phyloP scores from a whole-genome alignment of 495 filamentous ascomycete species.

The Penicillium atrosanguineum region DNA sequence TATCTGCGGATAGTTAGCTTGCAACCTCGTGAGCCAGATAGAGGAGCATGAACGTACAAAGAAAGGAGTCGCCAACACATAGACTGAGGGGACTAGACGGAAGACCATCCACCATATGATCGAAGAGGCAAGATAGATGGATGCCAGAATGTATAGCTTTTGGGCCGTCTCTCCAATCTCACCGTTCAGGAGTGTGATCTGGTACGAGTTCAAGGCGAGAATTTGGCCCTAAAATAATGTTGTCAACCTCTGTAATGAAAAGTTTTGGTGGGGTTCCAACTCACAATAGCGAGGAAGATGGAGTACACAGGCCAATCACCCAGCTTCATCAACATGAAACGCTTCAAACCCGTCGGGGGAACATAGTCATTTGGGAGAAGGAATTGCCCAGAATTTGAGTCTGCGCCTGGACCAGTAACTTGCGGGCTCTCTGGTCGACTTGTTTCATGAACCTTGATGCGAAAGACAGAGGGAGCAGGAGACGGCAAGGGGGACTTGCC shows the following conservation, averaged over 20 bases:
- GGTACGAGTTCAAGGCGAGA: slow-evolving; percentile 69
- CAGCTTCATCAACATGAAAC: slow-evolving; percentile 45
- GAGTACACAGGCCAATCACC: slow-evolving; percentile 73
- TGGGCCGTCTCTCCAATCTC: slow-evolving; percentile 59
- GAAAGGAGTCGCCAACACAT: too few species aligned
- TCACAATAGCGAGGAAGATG: slow-evolving; percentile 49
- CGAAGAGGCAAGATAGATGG: slow-evolving; percentile 61
- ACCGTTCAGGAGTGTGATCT: slow-evolving; percentile 68
- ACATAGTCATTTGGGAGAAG: slow-evolving; percentile 61
- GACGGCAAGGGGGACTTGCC: slow-evolving; percentile 30
- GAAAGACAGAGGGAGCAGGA: slow-evolving; percentile 44
- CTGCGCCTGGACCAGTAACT: slow-evolving; percentile 28
- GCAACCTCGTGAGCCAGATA: too few species aligned
- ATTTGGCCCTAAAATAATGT: slow-evolving; percentile 54
- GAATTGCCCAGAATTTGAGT: slow-evolving; percentile 50
- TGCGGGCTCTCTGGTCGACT: slow-evolving; percentile 28
- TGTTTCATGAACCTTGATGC: slow-evolving; percentile 27
- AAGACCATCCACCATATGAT: slow-evolving; percentile 64
- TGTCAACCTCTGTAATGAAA: too few species aligned
- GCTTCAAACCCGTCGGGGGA: slow-evolving; percentile 62
- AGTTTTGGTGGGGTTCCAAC: too few species aligned
- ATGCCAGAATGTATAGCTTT: slow-evolving; percentile 65
- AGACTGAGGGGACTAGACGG: slow-evolving; percentile 56
- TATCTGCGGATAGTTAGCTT: slow-evolving; percentile 17
- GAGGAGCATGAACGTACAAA: too few species aligned